Evolutionary conservation across 192 early-diverging fungal species (phyloP).

Genomic region (Pilobolus umbonatus): DNA sequence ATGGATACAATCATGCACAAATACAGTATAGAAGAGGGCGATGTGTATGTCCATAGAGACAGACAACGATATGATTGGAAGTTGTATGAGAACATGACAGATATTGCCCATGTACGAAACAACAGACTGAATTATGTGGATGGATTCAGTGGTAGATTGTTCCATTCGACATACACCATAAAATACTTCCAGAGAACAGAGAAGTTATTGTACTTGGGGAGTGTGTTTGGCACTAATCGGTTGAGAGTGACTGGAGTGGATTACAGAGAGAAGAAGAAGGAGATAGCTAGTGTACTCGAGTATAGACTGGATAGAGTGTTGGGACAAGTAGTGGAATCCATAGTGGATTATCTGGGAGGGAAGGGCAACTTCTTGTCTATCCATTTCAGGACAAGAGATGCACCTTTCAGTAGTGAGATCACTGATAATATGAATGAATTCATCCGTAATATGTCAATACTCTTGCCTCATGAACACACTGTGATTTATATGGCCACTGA

Average conservation of each 20-base stretch:
- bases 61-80: slow-evolving; percentile 41
- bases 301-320: slow-evolving; percentile 38
- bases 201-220: slow-evolving; percentile 43
- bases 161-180: slow-evolving; percentile 2
- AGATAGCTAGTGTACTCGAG: slow-evolving; percentile 34
- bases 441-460: slow-evolving; percentile 1
- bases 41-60: slow-evolving; percentile 39
- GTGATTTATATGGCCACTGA: slow-evolving; percentile 55
- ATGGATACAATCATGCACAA: not conserved
- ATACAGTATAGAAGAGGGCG: slow-evolving; percentile 6
- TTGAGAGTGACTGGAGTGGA: slow-evolving; percentile 29
- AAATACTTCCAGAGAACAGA: slow-evolving; percentile 23
- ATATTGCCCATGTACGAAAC: not conserved
- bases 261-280: slow-evolving; percentile 27
- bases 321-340: slow-evolving; percentile 34
- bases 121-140: slow-evolving; percentile 15
- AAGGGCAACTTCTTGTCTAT: slow-evolving; percentile 34
- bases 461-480: too few species aligned
- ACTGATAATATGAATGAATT: not conserved
- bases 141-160: slow-evolving; percentile 4
- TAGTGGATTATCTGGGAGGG: slow-evolving; percentile 44
- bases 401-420: slow-evolving; percentile 7
- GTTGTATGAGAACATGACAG: slow-evolving; percentile 39
- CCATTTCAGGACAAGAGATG: slow-evolving; percentile 33
- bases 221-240: slow-evolving; percentile 40